Percentiles rank a stretch among this genome's conserved stretches.
These are phyloP conservation scores for Cladophialophora exuberans DNA, from an alignment of 2,329 filamentous ascomycete species.

Conservation along the genomic window DNA sequence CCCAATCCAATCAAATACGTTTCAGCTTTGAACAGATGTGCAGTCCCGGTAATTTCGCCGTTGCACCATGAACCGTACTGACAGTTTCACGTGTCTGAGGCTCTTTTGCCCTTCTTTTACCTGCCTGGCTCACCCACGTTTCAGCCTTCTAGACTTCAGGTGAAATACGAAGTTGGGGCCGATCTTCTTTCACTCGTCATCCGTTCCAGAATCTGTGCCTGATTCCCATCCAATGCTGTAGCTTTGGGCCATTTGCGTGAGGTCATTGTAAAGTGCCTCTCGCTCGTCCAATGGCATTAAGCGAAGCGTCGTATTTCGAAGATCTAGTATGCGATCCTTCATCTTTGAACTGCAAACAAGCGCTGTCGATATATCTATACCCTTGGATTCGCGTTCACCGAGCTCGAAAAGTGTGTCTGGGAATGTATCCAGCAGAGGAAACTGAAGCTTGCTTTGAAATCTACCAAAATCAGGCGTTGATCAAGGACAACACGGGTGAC, in stretches of 20 bases:
- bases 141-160: too few species aligned
- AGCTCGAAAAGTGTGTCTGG: constrained; percentile 69
- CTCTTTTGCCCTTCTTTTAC: too few species aligned
- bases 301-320: constrained; percentile 67
- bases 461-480: constrained; percentile 15
- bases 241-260: constrained; percentile 81
- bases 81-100: too few species aligned
- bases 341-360: constrained; percentile 72
- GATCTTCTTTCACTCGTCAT: constrained; percentile 39
- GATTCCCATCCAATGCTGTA: constrained; percentile 60
- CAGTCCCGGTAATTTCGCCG: constrained; percentile 12
- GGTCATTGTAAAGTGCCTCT: constrained; percentile 77
- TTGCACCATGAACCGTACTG: too few species aligned
- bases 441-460: constrained; percentile 42
- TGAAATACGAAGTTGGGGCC: too few species aligned
- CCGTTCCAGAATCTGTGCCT: constrained; percentile 47
- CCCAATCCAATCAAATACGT: constrained; percentile 12
- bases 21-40: constrained; percentile 21
- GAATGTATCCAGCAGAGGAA: constrained; percentile 82
- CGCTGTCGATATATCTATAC: constrained; percentile 36
- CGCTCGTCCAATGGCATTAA: constrained; percentile 75
- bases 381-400: constrained; percentile 50
- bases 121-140: too few species aligned
- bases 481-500: background rate
- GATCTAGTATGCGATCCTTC: constrained; percentile 66